phyloP scores from a whole-genome alignment of 139 green algal genomes.

The Picochlorum sp. region DNA sequence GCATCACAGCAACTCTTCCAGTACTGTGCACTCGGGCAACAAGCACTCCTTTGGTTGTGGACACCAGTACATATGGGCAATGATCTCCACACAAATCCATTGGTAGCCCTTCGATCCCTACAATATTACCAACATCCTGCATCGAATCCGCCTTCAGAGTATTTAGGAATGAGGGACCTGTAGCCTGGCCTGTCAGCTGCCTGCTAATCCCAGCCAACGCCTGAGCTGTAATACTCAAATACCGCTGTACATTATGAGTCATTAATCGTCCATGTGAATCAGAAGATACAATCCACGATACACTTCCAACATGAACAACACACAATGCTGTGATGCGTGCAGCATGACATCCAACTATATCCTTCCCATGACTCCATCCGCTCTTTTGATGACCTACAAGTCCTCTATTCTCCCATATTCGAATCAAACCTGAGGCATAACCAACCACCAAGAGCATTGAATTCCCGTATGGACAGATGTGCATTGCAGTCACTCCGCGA shows the following conservation, averaged over 20 bases:
- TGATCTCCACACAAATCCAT: no score
- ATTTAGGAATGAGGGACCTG: slow-evolving; percentile 13
- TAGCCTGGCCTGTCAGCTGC: slow-evolving; percentile 14
- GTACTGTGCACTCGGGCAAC: no score
- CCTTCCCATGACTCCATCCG: slow-evolving; percentile 4
- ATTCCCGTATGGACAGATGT: slow-evolving; percentile 13
- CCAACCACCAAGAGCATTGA: slow-evolving; percentile 18
- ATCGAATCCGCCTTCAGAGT: slow-evolving; percentile 14
- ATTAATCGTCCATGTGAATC: slow-evolving; percentile 28
- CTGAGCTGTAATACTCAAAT: slow-evolving; percentile 15
- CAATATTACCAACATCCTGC: neutral
- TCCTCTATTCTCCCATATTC: no score
- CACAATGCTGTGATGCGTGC: slow-evolving; percentile 10
- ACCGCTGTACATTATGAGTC: slow-evolving; percentile 18
- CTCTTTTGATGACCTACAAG: slow-evolving; percentile 4
- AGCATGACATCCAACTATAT: slow-evolving; percentile 17
- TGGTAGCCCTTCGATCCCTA: neutral
- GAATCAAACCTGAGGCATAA: slow-evolving; percentile 15
- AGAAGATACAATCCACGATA: slow-evolving; percentile 19
- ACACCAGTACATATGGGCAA: no score
- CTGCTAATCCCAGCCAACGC: slow-evolving; percentile 26
- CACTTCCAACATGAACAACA: slow-evolving; percentile 14
- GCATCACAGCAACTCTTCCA: no score
- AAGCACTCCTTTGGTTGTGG: no score
- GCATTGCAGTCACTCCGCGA: slow-evolving; percentile 21